Evolutionary conservation across 805 yeast genomes (phyloP).

Genomic region (Starmerella tilneyi): DNA sequence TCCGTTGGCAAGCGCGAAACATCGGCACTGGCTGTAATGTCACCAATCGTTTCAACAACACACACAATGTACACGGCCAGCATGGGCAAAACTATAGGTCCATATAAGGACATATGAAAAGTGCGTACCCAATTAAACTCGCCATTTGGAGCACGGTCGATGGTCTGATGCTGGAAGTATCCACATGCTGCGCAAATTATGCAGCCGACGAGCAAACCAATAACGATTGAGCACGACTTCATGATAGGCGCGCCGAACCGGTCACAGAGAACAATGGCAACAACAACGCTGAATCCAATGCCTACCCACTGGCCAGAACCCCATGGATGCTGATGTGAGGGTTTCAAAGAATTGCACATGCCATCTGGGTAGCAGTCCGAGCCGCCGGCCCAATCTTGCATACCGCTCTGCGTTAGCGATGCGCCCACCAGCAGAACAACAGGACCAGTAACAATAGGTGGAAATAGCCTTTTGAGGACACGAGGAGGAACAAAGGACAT

Average conservation of each 20-base stretch:
- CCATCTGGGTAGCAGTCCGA: constrained; percentile 37
- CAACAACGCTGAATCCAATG: constrained; percentile 71
- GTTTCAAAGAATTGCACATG: constrained; percentile 38
- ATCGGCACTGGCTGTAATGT: constrained; percentile 86
- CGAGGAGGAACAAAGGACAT: constrained; percentile 71
- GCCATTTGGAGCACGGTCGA: constrained; percentile 65
- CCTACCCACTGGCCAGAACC: constrained; percentile 84
- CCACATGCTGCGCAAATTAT: constrained; percentile 87
- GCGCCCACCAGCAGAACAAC: constrained; percentile 80
- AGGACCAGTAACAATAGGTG: constrained; percentile 88
- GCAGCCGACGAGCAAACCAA: constrained; percentile 78
- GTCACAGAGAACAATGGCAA: constrained; percentile 64
- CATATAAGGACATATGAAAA: constrained; percentile 64
- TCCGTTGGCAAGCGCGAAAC: constrained; percentile 69
- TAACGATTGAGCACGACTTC: constrained; percentile 86
- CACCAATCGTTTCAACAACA: constrained; percentile 93
- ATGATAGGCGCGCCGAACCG: constrained; percentile 88
- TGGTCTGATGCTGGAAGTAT: constrained; percentile 51
- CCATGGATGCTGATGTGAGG: constrained; percentile 55
- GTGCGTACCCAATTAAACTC: constrained; percentile 85
- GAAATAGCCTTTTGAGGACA: constrained; percentile 61
- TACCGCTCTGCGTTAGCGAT: constrained; percentile 57
- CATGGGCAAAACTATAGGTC: constrained; percentile 77
- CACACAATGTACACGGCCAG: constrained; percentile 70
- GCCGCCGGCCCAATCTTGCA: constrained; percentile 84